A percentile compares a stretch with the other conserved stretches of the same genome.
phyloP scores from a whole-genome alignment of 371 early-diverging fungal genomes.

The Coemansia sp. region DNA sequence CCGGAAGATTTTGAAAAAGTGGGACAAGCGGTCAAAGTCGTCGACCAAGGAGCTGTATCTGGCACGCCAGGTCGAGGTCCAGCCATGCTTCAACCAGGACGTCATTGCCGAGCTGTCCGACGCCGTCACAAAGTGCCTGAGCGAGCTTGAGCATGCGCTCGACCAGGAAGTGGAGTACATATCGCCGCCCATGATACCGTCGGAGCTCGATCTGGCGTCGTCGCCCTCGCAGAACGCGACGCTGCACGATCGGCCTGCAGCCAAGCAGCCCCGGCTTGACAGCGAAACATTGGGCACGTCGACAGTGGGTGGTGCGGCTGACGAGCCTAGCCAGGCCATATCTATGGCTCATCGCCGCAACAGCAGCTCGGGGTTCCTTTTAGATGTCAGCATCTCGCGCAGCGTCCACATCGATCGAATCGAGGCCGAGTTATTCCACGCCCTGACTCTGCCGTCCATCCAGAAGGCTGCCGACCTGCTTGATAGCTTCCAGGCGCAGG shows the following conservation, averaged over 20 bases:
- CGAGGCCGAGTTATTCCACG: constrained; percentile 44
- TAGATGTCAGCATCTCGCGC: constrained; percentile 21
- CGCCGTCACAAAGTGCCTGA: constrained; percentile 56
- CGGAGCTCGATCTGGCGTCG: constrained; percentile 20
- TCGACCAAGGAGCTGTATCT: constrained; percentile 94
- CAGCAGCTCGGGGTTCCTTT: constrained; percentile 23
- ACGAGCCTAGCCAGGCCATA: constrained; percentile 2
- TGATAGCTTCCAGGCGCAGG: constrained; percentile 30
- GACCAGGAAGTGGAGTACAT: constrained; percentile 32
- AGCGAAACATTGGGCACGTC: background rate
- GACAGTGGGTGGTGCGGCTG: background rate
- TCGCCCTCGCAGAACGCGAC: constrained; percentile 17
- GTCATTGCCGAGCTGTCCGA: constrained; percentile 87
- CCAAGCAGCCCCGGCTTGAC: constrained; percentile 2
- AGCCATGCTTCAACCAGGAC: constrained; percentile 93
- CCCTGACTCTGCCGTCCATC: constrained; percentile 7
- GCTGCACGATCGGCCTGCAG: constrained; percentile 1
- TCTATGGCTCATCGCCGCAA: constrained; percentile 4
- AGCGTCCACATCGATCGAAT: constrained; percentile 39
- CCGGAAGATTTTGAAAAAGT: constrained; percentile 95
- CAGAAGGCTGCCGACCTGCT: constrained; percentile 24
- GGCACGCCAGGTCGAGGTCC: constrained; percentile 90
- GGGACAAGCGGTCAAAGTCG: constrained; percentile 95
- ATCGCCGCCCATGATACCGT: constrained; percentile 8
- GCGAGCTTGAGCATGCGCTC: constrained; percentile 49